Evolutionary conservation across 2,329 filamentous ascomycete genomes (phyloP), one percentile per base, ranked within the genome.

Genomic region (Leptographium wingfieldii): DNA sequence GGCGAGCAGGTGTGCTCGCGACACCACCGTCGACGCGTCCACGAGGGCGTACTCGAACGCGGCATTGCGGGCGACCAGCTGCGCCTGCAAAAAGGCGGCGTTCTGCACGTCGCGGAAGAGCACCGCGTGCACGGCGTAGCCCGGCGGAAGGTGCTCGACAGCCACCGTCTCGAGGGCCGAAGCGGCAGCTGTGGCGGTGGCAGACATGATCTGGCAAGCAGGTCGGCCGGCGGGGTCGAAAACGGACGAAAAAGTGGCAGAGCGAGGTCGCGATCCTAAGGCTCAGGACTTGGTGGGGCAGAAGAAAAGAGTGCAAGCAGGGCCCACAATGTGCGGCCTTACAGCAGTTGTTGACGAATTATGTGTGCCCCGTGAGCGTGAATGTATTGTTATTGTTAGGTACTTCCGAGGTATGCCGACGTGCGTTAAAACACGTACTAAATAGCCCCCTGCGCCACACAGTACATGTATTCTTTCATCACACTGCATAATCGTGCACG

Each of bases 11-110:
- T 95, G 91, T 6, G 79, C 74, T 38, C 85, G 79, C 1, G 89
- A 91, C 29, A 91, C 71, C 60, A 95, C 86, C 71, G 88, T 82
- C 54, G 82, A 84, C 25, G 91, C 91, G 73, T 99, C 92, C 55
- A 99, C 81, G 65, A 99, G 88, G 40, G 92, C 91, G 77, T 97
- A 97, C 73, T 97, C 91, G 67, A 92, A 97, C 10, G 86, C 85
- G 12, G 82, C 69, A 69, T 97, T 96, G 58, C 89, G 88, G 6
- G 83, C 80, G n/a, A 97, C 78, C 5, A 99, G 82, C 74, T 96
- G 92, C 66, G 86, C 78, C 58, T 91, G 86, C 52, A 99, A 77
- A 68, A 87, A 91, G 0, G 81, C 73, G 12, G 90, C 81, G 71
- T 99, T 99, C 63, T 80, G 71, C 60, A 97, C 82, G 70, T 89